Base-by-base conservation (phyloP, 2,329 filamentous ascomycete species). In the Colletotrichum liaoningense region DNA sequence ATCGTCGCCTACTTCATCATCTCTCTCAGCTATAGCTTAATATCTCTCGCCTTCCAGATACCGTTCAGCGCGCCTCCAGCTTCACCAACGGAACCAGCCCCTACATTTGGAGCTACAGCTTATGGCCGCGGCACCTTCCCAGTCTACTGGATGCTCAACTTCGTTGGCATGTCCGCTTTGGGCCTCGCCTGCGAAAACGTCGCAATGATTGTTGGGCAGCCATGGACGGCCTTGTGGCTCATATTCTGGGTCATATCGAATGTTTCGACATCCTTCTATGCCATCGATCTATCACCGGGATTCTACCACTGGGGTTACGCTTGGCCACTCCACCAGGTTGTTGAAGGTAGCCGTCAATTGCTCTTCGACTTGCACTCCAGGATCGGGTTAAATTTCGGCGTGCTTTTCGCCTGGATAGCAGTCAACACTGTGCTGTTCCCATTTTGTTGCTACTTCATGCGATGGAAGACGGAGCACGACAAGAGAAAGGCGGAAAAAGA, bases 201-300 rank as follows among this genome's bases (percentile, higher is more conserved):
- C 33, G 88, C 88, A 0, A 92, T 92, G 88, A 77, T 92, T 2
- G 82, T 93, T 5, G 90, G 89, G 0, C 84, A 88, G 76, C 91
- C 89, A 0, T 93, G 90, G 90, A 79, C 79, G 2, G 86, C 89
- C 0, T 79, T 92, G 0, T 93, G 91, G 86, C 81, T 93, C 2
- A 91, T 93, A 69, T 92, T 92, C 77, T 92, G 90, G 90, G 89
- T 93, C 55, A 91, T 93, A 69, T 88, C 89, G 7, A 93, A 93
- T 76, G 89, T 92, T 0, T 83, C 86, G 0, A 91, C 89, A 0
- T 82, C 85, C 0, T 92, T 93, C 76, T 90, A 92, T 78, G 81
- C 88, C 4, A 82, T 93, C 56, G 88, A 90, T 30, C 81, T 93
- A 28, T 86, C 88, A 2, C 88, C 89, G 0, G 82, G 79, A 0